Evolutionary conservation across 352 stramenopile genomes (phyloP).

Genomic region (Pythium brachiatum): DNA sequence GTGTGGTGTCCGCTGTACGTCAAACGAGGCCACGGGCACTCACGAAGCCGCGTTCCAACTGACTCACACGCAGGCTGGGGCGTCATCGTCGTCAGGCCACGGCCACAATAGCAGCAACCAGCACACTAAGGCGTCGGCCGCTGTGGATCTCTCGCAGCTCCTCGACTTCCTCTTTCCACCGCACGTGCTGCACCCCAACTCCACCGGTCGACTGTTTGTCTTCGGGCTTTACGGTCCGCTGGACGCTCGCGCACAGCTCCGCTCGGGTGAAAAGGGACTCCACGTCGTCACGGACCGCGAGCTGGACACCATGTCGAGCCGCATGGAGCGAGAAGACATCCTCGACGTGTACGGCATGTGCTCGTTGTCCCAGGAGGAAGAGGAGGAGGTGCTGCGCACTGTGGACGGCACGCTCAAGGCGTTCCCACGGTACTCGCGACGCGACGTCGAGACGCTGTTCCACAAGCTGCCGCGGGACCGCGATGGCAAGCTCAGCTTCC

Average conservation of each 20-base stretch:
- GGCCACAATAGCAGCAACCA: background rate
- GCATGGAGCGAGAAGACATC: slow-evolving; percentile 83
- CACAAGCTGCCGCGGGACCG: slow-evolving; percentile 33
- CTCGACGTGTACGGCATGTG: slow-evolving; percentile 67
- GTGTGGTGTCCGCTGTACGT: slow-evolving; percentile 44
- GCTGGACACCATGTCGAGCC: slow-evolving; percentile 68
- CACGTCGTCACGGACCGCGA: slow-evolving; percentile 76
- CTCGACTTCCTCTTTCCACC: slow-evolving; percentile 76
- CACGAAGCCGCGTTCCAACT: slow-evolving; percentile 50
- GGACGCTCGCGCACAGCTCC: slow-evolving; percentile 50
- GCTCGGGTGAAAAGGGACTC: slow-evolving; percentile 50
- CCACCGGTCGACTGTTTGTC: slow-evolving; percentile 71
- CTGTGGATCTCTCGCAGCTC: slow-evolving; percentile 54
- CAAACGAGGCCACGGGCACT: slow-evolving; percentile 29
- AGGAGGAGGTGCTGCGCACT: slow-evolving; percentile 73
- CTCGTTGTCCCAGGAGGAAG: slow-evolving; percentile 60
- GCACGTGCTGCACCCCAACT: slow-evolving; percentile 75
- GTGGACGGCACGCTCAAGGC: slow-evolving; percentile 63
- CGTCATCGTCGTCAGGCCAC: background rate
- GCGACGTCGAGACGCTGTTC: slow-evolving; percentile 67
- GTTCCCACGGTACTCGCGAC: slow-evolving; percentile 60
- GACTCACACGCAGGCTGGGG: slow-evolving; percentile 16
- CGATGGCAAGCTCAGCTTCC: slow-evolving; percentile 62
- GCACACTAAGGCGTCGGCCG: slow-evolving; percentile 8
- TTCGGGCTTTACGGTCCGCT: slow-evolving; percentile 82